phyloP scores from a whole-genome alignment of 2,329 filamentous ascomycete species.

The Escovopsis sp. region DNA sequence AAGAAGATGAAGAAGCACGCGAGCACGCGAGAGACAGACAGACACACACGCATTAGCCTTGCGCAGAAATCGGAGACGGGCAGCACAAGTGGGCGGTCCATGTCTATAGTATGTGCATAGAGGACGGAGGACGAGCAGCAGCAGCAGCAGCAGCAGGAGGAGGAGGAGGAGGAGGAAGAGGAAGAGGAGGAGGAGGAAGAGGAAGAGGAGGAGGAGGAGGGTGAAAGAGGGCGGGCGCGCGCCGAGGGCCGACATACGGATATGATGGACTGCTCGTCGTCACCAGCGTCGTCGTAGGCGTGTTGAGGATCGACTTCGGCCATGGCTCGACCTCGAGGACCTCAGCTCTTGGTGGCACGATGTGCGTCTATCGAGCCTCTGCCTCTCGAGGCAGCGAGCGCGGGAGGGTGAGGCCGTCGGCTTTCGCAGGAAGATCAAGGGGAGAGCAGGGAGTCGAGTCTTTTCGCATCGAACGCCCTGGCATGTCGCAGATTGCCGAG shows the following conservation, averaged over 20 bases:
- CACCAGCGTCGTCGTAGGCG: constrained; percentile 31
- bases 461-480: constrained; percentile 4
- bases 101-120: neutral
- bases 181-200: neutral
- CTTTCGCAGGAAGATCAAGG: constrained; percentile 1
- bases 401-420: constrained; percentile 1
- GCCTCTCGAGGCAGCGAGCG: constrained; percentile 3
- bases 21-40: constrained; percentile 8
- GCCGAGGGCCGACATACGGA: constrained; percentile 16
- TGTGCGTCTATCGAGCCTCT: neutral
- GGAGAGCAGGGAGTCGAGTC: neutral
- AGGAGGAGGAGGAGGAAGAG: neutral
- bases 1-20: neutral
- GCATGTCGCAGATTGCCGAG: neutral
- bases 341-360: constrained; percentile 1
- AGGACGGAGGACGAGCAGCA: neutral
- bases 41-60: constrained; percentile 18
- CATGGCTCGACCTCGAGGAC: constrained; percentile 19
- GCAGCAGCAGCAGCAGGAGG: neutral
- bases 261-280: constrained; percentile 34
- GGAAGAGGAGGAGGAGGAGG: too few relatives aligned
- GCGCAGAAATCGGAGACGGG: too few relatives aligned
- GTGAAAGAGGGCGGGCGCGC: neutral
- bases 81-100: neutral
- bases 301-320: constrained; percentile 29